Evolutionary conservation across 1,284 basidiomycete genomes (phyloP).

Genomic region (Leccinum variabile): DNA sequence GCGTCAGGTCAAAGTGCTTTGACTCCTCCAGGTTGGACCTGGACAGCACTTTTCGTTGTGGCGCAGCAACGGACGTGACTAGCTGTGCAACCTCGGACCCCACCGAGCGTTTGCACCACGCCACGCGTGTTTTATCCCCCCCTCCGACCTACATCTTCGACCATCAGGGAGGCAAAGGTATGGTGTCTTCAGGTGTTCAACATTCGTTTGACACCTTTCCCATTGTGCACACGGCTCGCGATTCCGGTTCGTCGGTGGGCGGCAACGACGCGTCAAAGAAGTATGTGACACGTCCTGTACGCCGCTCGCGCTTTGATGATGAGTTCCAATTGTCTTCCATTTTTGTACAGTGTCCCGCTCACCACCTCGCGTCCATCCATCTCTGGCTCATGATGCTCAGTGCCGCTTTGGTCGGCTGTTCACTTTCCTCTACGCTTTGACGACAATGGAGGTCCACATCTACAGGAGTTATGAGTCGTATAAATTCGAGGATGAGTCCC

Average conservation of each 20-base stretch:
- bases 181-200: no score
- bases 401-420: constrained; percentile 8
- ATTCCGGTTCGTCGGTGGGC: not conserved
- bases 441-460: constrained; percentile 15
- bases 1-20: not conserved
- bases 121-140: constrained; percentile 2
- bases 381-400: not conserved
- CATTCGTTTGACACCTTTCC: not conserved
- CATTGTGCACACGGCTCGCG: not conserved
- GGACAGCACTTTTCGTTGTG: constrained; percentile 3
- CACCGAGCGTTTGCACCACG: constrained; percentile 6
- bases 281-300: not conserved
- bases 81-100: not conserved
- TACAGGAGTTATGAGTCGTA: constrained; percentile 7
- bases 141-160: not conserved
- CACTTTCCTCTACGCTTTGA: constrained; percentile 19
- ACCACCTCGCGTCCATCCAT: not conserved
- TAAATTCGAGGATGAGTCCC: constrained; percentile 15
- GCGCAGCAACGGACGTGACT: not conserved
- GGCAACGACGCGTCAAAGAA: not conserved
- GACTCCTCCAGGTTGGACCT: no score
- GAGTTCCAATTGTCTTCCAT: constrained; percentile 17
- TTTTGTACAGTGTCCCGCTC: constrained; percentile 7
- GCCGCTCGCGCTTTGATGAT: not conserved
- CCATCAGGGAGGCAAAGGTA: not conserved